Conservation (phyloP, 805 yeast genomes). For the Metschnikowia aberdeeniae region DNA sequence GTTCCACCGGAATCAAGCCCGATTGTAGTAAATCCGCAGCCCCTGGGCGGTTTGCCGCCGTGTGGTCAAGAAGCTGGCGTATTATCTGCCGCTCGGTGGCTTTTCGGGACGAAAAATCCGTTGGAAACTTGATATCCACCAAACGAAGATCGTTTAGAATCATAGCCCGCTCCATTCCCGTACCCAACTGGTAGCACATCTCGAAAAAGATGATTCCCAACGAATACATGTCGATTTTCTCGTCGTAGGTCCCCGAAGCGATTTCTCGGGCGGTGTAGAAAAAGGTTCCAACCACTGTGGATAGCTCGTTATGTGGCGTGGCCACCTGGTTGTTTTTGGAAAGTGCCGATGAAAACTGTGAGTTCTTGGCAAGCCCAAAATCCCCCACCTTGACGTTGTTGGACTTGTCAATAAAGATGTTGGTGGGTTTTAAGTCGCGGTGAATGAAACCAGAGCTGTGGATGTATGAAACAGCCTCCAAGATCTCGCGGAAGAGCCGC, state of each 20-base stretch:
- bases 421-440: slow-evolving; percentile 92
- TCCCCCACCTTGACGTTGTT: slow-evolving; percentile 93
- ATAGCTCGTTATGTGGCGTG: slow-evolving; percentile 58
- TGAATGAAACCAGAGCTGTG: slow-evolving; percentile 94
- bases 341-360: slow-evolving; percentile 46
- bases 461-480: slow-evolving; percentile 87
- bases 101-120: slow-evolving; percentile 53
- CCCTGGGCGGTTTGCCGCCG: slow-evolving; percentile 73
- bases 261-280: slow-evolving; percentile 91
- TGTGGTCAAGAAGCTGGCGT: slow-evolving; percentile 64
- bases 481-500: slow-evolving; percentile 80
- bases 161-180: slow-evolving; percentile 89
- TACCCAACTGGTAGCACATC: slow-evolving; percentile 80
- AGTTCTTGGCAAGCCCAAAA: slow-evolving; percentile 92
- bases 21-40: slow-evolving; percentile 73
- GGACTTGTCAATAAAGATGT: slow-evolving; percentile 87
- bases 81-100: slow-evolving; percentile 66
- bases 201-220: slow-evolving; percentile 93
- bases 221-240: slow-evolving; percentile 93
- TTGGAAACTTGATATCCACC: slow-evolving; percentile 62
- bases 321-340: slow-evolving; percentile 39
- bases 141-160: slow-evolving; percentile 64
- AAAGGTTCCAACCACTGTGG: slow-evolving; percentile 92
- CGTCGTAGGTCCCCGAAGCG: slow-evolving; percentile 75
- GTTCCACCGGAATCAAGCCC: slow-evolving; percentile 82